A percentile compares a stretch with the other conserved stretches of the same genome.
phyloP scores from a whole-genome alignment of 768 basidiomycete genomes.

The Lentinula detonsa region DNA sequence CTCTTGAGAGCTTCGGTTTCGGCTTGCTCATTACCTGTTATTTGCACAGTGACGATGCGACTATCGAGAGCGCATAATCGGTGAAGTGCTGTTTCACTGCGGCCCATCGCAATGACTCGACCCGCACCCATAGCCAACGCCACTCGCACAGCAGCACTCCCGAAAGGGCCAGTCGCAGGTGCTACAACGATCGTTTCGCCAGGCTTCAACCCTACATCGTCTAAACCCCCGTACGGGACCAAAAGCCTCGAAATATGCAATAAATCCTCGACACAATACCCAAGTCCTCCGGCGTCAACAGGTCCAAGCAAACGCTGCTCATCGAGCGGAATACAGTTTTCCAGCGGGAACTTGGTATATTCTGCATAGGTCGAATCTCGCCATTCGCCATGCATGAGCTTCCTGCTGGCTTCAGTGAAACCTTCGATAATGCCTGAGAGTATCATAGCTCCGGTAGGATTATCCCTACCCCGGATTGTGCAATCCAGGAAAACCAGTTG shows the following conservation, averaged over 20 bases:
- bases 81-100: neutral
- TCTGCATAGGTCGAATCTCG: neutral
- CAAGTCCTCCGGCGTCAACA: neutral
- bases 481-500: neutral
- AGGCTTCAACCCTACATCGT: neutral
- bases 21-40: neutral
- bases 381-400: conserved; percentile 2
- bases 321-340: neutral
- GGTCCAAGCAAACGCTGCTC: neutral
- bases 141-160: conserved; percentile 2
- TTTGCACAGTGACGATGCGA: neutral
- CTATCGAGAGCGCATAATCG: neutral
- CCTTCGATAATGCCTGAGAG: neutral
- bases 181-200: conserved; percentile 3
- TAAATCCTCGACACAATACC: neutral
- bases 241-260: neutral
- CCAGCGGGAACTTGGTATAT: neutral
- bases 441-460: neutral
- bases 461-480: neutral
- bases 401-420: neutral
- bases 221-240: neutral
- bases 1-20: neutral
- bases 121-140: conserved; percentile 10
- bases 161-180: conserved; percentile 9
- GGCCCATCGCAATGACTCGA: conserved; percentile 8